Percentiles rank a stretch among this genome's conserved stretches.
phyloP scores from a whole-genome alignment of 1,284 basidiomycete genomes.

The Coniferiporia weirii region DNA sequence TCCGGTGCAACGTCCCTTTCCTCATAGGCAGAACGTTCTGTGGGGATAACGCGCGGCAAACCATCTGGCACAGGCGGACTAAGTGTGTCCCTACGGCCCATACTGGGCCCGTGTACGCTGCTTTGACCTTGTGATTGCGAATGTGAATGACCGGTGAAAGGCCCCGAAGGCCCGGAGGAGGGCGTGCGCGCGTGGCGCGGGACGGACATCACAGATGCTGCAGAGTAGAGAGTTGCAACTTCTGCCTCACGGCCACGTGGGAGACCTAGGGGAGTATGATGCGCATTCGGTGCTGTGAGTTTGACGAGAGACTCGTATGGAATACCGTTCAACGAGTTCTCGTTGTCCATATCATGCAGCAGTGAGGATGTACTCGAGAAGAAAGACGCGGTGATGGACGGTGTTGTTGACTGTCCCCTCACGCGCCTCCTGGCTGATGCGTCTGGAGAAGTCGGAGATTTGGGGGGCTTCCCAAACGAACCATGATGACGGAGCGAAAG shows the following conservation, averaged over 20 bases:
- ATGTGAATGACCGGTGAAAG: slow-evolving; percentile 14
- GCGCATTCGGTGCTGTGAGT: slow-evolving; percentile 71
- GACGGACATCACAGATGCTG: slow-evolving; percentile 71
- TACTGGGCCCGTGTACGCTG: slow-evolving; percentile 6
- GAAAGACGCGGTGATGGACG: slow-evolving; percentile 21
- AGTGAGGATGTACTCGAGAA: slow-evolving; percentile 8
- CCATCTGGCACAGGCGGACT: slow-evolving; percentile 23
- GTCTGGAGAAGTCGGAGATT: neutral
- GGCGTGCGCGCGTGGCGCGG: slow-evolving; percentile 37
- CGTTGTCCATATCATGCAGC: slow-evolving; percentile 30
- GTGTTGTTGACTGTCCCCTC: slow-evolving; percentile 8
- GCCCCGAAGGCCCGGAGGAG: slow-evolving; percentile 17
- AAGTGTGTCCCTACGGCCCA: slow-evolving; percentile 33
- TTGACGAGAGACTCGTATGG: slow-evolving; percentile 77
- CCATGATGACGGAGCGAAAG: neutral
- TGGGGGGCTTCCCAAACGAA: neutral
- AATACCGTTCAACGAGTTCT: slow-evolving; percentile 57
- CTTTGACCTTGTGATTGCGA: slow-evolving; percentile 27
- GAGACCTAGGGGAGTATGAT: slow-evolving; percentile 48
- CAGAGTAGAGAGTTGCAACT: slow-evolving; percentile 79
- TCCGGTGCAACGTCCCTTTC: slow-evolving; percentile 80
- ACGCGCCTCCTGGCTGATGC: neutral
- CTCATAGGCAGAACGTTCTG: slow-evolving; percentile 58
- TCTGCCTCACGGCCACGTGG: slow-evolving; percentile 57
- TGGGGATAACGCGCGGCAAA: slow-evolving; percentile 22